Base-by-base conservation (phyloP, 2,329 filamentous ascomycete species). In the Biscogniauxia sp. region DNA sequence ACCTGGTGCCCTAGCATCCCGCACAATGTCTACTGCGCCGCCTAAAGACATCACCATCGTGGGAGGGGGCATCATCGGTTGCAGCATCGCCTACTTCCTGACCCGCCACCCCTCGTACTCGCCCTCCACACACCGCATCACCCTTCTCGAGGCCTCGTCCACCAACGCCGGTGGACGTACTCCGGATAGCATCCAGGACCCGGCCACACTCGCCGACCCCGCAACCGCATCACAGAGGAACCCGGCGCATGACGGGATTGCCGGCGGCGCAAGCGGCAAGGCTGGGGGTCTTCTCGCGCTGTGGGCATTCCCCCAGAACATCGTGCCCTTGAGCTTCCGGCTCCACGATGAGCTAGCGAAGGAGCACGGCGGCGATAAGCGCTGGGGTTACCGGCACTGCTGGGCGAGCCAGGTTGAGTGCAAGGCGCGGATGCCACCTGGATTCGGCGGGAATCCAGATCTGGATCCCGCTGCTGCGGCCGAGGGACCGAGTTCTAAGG, bases 41-140 rank as follows among this genome's bases (percentile, higher is more conserved):
- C 57, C 56, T 15, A 69, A 68, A 59, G 72, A 74, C 20, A 74
- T 74, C 58, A 71, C 68, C 55, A 72, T 76, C 58, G 64, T 76
- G 81, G 88, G 90, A 66, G 90, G 89, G 60, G 90, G 90, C 62
- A 91, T 93, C 56, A 92, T 93, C 63, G 90, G 90, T 64, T 88
- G 85, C 72, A 90, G 86, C 62, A 86, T 87, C 2, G 89, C 90
- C 20, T 93, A 93, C 69, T 93, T 84, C 70, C 79, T 92, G 13
- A 90, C 89, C 0, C 84, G 87, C 62, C 89, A 93, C 71, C 84
- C 87, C 1, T 82, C 80, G 4, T 93, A 88, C 75, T 81, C 90
- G 65, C 84, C 84, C 28, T 74, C 82, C 28, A 84, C 78, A 53
- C 88, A 92, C 71, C 85, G 78, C 49, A 87, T 93, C 67, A 91